phyloP scores from a whole-genome alignment of 768 basidiomycete genomes.

The Rhodosporidiobolus sp. region DNA sequence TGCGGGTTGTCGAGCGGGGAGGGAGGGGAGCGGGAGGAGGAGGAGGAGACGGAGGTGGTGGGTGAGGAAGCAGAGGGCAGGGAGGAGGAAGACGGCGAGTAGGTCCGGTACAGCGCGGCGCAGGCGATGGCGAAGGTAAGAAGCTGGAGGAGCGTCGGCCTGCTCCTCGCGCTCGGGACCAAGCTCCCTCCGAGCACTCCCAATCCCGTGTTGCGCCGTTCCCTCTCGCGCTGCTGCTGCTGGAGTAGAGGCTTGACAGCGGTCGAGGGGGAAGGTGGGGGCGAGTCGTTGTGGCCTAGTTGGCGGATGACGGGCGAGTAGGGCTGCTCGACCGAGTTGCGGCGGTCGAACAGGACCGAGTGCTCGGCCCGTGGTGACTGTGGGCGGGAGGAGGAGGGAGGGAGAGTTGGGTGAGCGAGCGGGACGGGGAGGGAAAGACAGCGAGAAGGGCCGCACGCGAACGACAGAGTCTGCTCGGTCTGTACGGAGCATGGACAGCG shows the following conservation, averaged over 20 bases:
- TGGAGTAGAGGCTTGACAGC: background rate
- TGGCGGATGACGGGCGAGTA: background rate
- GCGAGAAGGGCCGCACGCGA: background rate
- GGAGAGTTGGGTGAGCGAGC: background rate
- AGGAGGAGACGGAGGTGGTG: background rate
- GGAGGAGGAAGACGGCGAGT: background rate
- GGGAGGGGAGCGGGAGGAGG: background rate
- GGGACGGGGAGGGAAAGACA: too few relatives aligned
- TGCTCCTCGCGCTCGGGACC: too few relatives aligned
- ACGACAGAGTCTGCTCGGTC: background rate
- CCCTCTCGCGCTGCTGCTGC: too few relatives aligned
- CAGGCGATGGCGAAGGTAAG: background rate
- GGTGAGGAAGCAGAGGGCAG: background rate
- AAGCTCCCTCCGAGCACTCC: too few relatives aligned
- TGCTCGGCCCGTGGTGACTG: background rate
- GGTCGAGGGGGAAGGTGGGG: background rate
- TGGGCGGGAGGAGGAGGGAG: background rate
- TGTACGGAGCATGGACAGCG: background rate
- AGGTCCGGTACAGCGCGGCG: background rate
- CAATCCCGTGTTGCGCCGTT: too few relatives aligned
- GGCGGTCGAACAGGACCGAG: background rate
- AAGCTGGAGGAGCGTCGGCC: background rate
- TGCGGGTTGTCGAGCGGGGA: background rate
- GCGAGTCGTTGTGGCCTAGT: background rate
- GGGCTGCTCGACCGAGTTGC: slow-evolving; percentile 5